Conservation (phyloP, 805 yeast species). For the Saturnispora hagleri region DNA sequence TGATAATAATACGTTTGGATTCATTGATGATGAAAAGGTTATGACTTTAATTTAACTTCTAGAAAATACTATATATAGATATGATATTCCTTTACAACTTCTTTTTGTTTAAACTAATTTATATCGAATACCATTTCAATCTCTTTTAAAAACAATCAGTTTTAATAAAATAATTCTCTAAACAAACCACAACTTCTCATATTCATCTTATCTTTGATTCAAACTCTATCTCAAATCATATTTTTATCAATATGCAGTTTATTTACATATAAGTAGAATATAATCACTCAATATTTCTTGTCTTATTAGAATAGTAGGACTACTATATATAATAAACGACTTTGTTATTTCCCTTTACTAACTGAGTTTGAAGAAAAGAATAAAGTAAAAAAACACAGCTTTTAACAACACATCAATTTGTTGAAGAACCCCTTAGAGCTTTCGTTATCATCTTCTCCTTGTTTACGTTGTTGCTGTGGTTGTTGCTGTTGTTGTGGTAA, state of each 20-base stretch:
- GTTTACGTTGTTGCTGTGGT: conserved; percentile 17
- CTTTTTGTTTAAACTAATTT: not conserved
- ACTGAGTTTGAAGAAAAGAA: not conserved
- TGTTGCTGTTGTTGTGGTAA: conserved; percentile 17
- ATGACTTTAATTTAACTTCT: not conserved
- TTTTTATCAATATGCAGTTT: not conserved
- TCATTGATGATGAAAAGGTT: not conserved
- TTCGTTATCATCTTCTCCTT: conserved; percentile 15
- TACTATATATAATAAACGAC: no score
- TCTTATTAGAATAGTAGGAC: not conserved
- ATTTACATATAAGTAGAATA: not conserved
- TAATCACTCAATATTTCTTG: not conserved
- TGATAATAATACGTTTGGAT: no score
- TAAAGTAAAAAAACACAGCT: not conserved
- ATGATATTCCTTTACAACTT: not conserved
- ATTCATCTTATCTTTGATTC: not conserved
- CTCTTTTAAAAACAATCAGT: not conserved
- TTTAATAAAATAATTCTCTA: not conserved
- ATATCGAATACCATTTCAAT: not conserved
- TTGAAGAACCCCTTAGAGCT: conserved; percentile 22
- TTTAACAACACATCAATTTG: conserved; percentile 15
- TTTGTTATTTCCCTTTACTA: not conserved
- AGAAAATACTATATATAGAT: not conserved
- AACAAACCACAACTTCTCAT: not conserved
- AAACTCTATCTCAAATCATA: not conserved